Base-by-base conservation (phyloP, 78 protist species). In the Acrasis kona region DNA sequence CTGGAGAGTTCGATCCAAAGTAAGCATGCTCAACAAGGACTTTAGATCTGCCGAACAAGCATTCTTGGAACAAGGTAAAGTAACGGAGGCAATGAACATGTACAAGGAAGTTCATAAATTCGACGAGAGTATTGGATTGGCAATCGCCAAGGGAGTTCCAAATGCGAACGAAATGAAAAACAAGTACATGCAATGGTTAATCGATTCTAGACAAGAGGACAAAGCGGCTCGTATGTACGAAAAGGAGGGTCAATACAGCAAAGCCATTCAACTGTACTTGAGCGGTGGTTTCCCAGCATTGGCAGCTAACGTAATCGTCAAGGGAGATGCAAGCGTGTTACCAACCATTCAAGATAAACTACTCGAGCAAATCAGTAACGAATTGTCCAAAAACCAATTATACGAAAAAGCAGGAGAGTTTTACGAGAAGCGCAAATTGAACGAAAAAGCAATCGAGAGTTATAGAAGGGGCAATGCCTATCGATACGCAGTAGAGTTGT, bases 331-430 rank as follows among this genome's bases (percentile, higher is more conserved):
- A 57, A 68, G n/a, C 10, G 35, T 1, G 1, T 28, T n/a, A 7
- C 34, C 0, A 1, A 61, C 0, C 72, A 77, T 67, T 5, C 74
- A 69, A 38, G n/a, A n/a, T n/a, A n/a, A n/a, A n/a, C n/a, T n/a
- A n/a, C 65, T 77, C 10, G 84, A 83, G 66, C 70, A 77, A 28
- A 41, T 86, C 5, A 87, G 91, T 37, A 67, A 36, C 1, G 87
- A 82, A 10, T 66, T 90, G 7, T 42, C 76, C 61, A 1, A 39
- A 34, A 39, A 78, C 27, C 65, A 72, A 7, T 69, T 89, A 76
- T 77, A 41, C 72, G 85, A 79, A 28, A 19, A 70, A 71, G 96
- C 96, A 27, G 96, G 96, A 37, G 70, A 36, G 72, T 83, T 92
- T 34, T 85, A 84, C 42, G 94, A 87, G 85, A 19, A 34, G 61